Conservation (phyloP, 352 stramenopile genomes). For the Albugo laibachii region DNA sequence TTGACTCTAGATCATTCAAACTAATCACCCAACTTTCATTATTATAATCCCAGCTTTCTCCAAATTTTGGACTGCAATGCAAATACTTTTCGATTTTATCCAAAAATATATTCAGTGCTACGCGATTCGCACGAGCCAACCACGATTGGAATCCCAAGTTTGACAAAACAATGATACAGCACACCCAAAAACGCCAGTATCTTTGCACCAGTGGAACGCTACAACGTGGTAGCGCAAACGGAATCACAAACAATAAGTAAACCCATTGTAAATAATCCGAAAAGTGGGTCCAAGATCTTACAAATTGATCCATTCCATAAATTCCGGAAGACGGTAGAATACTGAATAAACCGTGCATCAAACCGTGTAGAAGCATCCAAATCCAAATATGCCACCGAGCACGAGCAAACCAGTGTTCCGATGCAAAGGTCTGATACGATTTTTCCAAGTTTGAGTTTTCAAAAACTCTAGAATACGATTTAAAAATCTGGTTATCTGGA, state of each 20-base stretch:
- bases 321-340: conserved; percentile 37
- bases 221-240: conserved; percentile 24
- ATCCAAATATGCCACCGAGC: conserved; percentile 51
- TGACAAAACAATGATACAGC: conserved; percentile 54
- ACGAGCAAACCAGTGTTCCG: conserved; percentile 58
- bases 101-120: conserved; percentile 25
- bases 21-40: too few species aligned
- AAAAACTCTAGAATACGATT: conserved; percentile 64
- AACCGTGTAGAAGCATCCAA: conserved; percentile 46
- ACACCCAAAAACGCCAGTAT: conserved; percentile 56
- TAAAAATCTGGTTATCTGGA: conserved; percentile 51
- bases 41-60: background rate
- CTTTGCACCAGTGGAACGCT: conserved; percentile 30
- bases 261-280: conserved; percentile 39
- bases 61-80: background rate
- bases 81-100: background rate
- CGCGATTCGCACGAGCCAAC: conserved; percentile 33
- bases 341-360: conserved; percentile 45
- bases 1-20: too few species aligned
- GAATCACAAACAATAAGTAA: conserved; percentile 46
- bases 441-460: conserved; percentile 46
- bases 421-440: conserved; percentile 73
- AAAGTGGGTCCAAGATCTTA: conserved; percentile 21
- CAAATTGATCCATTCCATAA: conserved; percentile 42
- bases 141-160: conserved; percentile 60